These are phyloP conservation scores for Moniliophthora roreri DNA, from an alignment of 1,284 basidiomycete genomes.

Conservation along the genomic window DNA sequence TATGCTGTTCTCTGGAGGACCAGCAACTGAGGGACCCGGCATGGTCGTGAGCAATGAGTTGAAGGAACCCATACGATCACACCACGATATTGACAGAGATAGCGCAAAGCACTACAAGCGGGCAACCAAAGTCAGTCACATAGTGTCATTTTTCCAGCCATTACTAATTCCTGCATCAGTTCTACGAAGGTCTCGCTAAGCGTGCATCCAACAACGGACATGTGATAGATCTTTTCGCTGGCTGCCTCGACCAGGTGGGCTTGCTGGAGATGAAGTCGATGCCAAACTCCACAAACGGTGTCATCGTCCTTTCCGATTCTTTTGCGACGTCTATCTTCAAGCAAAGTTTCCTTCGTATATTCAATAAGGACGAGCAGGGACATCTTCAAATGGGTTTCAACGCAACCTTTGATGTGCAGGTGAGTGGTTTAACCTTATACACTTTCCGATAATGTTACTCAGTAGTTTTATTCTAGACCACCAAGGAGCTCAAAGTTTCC, in stretches of 20 bases:
- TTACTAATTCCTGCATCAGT: slow-evolving; percentile 45
- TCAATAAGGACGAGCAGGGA: slow-evolving; percentile 93
- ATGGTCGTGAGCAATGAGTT: slow-evolving; percentile 96
- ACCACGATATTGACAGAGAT: slow-evolving; percentile 99
- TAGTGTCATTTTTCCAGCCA: slow-evolving; percentile 5
- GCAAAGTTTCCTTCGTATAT: slow-evolving; percentile 93
- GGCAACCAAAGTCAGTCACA: slow-evolving; percentile 77
- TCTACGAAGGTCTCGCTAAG: slow-evolving; percentile 95
- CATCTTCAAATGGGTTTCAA: slow-evolving; percentile 98
- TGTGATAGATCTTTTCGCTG: slow-evolving; percentile 93
- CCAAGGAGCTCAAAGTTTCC: slow-evolving; percentile 98
- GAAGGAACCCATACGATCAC: slow-evolving; percentile 96
- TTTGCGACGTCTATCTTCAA: slow-evolving; percentile 99
- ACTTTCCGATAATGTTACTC: slow-evolving; percentile 1
- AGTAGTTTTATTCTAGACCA: slow-evolving; percentile 62
- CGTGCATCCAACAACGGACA: slow-evolving; percentile 95
- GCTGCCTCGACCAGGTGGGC: slow-evolving; percentile 98
- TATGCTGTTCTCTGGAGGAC: slow-evolving; percentile 96
- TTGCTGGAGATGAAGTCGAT: slow-evolving; percentile 97
- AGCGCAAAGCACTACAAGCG: slow-evolving; percentile 98
- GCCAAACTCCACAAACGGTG: slow-evolving; percentile 94
- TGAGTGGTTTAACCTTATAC: slow-evolving; percentile 34
- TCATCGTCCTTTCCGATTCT: slow-evolving; percentile 95
- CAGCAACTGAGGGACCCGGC: slow-evolving; percentile 96
- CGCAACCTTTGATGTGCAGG: slow-evolving; percentile 97